Conservation (phyloP, 2,329 filamentous ascomycete genomes). For the Zymoseptoria passerinii region DNA sequence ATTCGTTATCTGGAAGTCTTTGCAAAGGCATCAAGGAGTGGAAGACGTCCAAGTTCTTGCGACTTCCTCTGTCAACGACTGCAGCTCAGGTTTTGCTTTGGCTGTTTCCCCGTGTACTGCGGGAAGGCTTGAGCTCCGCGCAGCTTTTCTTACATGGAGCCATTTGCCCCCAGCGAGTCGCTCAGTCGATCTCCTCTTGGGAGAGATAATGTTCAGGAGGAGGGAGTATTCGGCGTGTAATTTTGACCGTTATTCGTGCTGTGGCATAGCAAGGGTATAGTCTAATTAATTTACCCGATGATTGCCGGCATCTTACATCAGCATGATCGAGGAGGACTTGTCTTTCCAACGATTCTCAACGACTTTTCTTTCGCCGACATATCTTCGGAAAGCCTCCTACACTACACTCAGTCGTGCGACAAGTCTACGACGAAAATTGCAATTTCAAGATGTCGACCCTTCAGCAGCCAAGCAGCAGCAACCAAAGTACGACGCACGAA, state of each 20-base stretch:
- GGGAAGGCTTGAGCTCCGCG: no score
- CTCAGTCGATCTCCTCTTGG: background rate
- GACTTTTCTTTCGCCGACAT: background rate
- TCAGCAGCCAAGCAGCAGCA: background rate
- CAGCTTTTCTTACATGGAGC: background rate
- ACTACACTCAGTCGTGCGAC: background rate
- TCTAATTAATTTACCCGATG: background rate
- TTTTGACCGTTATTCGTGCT: background rate
- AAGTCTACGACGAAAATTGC: background rate
- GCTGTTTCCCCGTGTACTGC: no score
- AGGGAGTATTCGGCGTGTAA: background rate
- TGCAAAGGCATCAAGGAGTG: no score
- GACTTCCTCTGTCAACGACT: no score
- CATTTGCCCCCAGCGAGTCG: background rate
- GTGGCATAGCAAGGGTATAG: background rate
- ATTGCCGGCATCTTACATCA: background rate
- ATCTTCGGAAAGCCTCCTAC: background rate
- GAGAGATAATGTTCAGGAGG: background rate
- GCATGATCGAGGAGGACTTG: background rate
- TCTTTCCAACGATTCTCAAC: background rate
- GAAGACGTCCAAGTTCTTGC: no score
- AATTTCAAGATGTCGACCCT: background rate
- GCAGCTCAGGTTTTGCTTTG: no score
- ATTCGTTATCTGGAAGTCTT: no score
- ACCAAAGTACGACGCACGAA: conserved; percentile 10